Base-by-base conservation (phyloP, 2,329 filamentous ascomycete genomes). In the Alternaria angustiovoidea region DNA sequence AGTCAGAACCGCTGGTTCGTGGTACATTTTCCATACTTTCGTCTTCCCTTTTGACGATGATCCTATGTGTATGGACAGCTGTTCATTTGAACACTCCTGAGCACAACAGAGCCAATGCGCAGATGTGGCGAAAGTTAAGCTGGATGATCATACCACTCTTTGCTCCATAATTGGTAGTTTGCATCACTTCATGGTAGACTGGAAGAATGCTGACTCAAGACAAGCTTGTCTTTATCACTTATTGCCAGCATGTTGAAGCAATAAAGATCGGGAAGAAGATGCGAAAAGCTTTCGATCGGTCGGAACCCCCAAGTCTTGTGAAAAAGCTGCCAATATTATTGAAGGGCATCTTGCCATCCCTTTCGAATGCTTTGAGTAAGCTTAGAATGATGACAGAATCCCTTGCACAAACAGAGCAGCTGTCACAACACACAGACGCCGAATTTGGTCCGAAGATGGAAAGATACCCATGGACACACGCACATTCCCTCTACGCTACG, bases 191-290 rank as follows among this genome's bases (percentile, higher is more conserved):
- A 2, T 20, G 18, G 18, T 20, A 22, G 7, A 1, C 1, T 16
- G 3, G 2, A 20, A 4, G 3, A n/a, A 16, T 8, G 28, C 18
- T 34, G 8, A 48, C 16, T 3, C 2, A 16, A 16, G 2, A 18
- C 18, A 18, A 18, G 18, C 18, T 18, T 18, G 18, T 20, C 18
- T 20, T 20, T 20, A 20, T 20, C 18, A 28, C 28, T 20, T 47
- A 5, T 14, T 0, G 2, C 4, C 5, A 47, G 18, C 44, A 32
- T 1, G 0, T 9, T 5, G 12, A 8, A 0, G 26, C 43, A 32
- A 32, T 0, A 0, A 0, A 5, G 0, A 7, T 47, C 0, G 44
- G 44, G 2, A 20, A 9, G 14, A 6, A 0, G 0, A 47, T 47
- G 43, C 2, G 43, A 5, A 20, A 5, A 2, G 26, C 43, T 2